Evolutionary conservation across 1,284 basidiomycete genomes (phyloP), one percentile per base, ranked within the genome.

Genomic region (Ustilago tritici): DNA sequence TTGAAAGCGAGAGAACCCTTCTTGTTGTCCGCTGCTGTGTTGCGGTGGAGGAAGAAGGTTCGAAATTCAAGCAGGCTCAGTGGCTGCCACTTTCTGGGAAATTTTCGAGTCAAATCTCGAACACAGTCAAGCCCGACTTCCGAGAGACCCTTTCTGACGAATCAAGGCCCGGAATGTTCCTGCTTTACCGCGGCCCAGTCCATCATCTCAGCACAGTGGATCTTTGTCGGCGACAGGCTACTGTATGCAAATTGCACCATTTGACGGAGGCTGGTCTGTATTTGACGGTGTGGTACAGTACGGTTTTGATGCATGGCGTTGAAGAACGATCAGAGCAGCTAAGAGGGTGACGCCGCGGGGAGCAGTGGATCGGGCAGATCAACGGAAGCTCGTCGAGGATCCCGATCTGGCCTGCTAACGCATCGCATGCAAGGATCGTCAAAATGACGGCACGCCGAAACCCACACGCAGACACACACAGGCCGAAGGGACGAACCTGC

Each of bases 1-100:
- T 17, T 8, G 17, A 17, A 23, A 36, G 17, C 8, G 32, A 28
- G 32, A 28, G 32, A 38, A 23, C 35, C 19, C 35, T 38, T 41
- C n/a, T 38, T 38, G 49, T 50, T 50, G 41, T 34, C 32, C 56
- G 28, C 35, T 43, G 14, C 47, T 28, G 31, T 10, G 3, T 40
- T 17, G 38, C 63, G 58, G 69, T 71, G 69, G 70, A 72, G 70
- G 70, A 35, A 34, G 23, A 34, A 17, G 56, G 61, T 65, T 65
- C 57, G 61, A 70, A 70, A 58, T 70, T 70, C 54, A 31, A 46
- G 19, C 40, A 67, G 54, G 17, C 49, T 41, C 11, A 38, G n/a
- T 32, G 40, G 34, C 61, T 46, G 38, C 53, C 52, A 35, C 36
- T 55, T 38, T 55, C 63, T 59, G 65, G 58, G 54, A 67, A 67